Conservation (phyloP, 768 basidiomycete species). For the Russula lepida region DNA sequence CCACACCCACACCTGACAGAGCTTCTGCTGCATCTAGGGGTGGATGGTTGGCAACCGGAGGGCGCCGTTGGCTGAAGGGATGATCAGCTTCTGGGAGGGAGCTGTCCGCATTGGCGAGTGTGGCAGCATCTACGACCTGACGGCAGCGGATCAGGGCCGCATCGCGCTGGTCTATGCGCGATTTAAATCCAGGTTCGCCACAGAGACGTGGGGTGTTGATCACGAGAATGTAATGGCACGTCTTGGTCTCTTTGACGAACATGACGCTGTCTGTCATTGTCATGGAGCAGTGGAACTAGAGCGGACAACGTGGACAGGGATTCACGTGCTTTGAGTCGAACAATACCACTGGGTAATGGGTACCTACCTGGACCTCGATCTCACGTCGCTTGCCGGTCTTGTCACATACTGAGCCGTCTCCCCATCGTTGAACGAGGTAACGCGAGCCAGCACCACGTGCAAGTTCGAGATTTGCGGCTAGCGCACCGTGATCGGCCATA, state of each 20-base stretch:
- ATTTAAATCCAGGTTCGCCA: constrained; percentile 86
- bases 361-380: constrained; percentile 86
- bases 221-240: constrained; percentile 89
- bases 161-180: constrained; percentile 53
- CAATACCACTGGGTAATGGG: constrained; percentile 3
- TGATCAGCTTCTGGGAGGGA: constrained; percentile 44
- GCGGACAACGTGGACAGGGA: constrained; percentile 14
- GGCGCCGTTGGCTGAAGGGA: constrained; percentile 31
- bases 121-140: constrained; percentile 45
- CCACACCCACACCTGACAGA: neutral
- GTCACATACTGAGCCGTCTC: constrained; percentile 88
- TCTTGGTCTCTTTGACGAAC: constrained; percentile 88
- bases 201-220: constrained; percentile 94
- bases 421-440: constrained; percentile 90
- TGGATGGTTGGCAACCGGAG: neutral
- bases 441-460: constrained; percentile 73
- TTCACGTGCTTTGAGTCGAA: neutral
- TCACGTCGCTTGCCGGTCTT: constrained; percentile 82
- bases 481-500: constrained; percentile 55
- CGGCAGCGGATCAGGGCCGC: constrained; percentile 73
- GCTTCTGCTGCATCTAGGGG: constrained; percentile 11
- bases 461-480: constrained; percentile 64
- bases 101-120: constrained; percentile 24
- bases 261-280: constrained; percentile 85
- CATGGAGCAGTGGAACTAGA: constrained; percentile 92